Conservation (phyloP, 202 grass and related monocot species). For the Brachypodium distachyon region DNA sequence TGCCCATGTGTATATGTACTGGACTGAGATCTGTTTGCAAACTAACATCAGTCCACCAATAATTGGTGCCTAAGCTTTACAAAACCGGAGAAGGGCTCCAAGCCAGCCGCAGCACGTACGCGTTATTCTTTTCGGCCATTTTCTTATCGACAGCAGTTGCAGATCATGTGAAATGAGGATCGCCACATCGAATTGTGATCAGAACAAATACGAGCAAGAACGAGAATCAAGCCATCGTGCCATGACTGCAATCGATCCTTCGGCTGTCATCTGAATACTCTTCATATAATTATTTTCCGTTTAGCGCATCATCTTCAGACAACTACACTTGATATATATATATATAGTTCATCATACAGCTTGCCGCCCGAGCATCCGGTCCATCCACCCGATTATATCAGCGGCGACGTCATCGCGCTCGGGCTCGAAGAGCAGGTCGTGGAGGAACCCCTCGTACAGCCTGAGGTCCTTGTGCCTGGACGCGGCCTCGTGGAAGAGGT, state of each 20-base stretch:
- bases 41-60: background rate
- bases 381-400: conserved; percentile 92
- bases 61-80: background rate
- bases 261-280: background rate
- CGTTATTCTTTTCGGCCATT: background rate
- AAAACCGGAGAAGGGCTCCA: background rate
- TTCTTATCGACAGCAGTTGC: background rate
- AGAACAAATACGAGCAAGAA: conserved; percentile 9
- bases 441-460: conserved; percentile 88
- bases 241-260: background rate
- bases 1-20: background rate
- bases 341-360: too few species aligned
- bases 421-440: conserved; percentile 91
- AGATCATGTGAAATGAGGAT: background rate
- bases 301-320: background rate
- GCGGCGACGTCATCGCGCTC: conserved; percentile 66
- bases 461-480: conserved; percentile 58
- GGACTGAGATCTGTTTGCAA: background rate
- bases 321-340: background rate
- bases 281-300: background rate
- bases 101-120: background rate
- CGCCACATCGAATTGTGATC: background rate
- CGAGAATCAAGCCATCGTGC: background rate
- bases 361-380: conserved; percentile 34
- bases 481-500: conserved; percentile 55